A percentile compares a stretch with the other conserved stretches of the same genome.
Conservation (phyloP, 345 rosid species). For the Eucalyptus regnans region DNA sequence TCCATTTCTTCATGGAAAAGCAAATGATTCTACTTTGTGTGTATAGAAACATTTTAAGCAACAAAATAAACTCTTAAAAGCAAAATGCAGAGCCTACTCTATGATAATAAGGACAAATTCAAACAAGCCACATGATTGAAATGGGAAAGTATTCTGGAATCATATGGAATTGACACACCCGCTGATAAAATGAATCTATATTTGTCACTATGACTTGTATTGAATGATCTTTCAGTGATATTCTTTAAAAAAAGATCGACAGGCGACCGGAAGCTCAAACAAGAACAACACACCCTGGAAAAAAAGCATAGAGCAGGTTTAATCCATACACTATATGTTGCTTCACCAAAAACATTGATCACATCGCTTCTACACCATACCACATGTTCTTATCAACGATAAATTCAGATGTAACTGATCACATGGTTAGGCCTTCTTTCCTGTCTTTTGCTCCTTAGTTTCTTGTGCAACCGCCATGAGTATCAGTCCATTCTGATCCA, state of each 20-base stretch:
- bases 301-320: neutral
- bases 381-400: neutral
- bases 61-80: neutral
- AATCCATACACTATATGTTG: neutral
- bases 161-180: neutral
- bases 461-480: conserved; percentile 11
- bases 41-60: neutral
- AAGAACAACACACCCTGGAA: neutral
- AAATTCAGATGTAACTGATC: neutral
- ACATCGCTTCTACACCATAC: fast-evolving
- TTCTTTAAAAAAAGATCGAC: neutral
- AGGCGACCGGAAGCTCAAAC: neutral
- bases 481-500: conserved; percentile 2
- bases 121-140: too few relatives aligned
- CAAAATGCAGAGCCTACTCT: fast-evolving
- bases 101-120: too few relatives aligned
- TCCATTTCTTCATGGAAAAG: neutral
- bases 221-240: neutral
- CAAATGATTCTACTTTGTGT: neutral
- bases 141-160: neutral
- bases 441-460: neutral
- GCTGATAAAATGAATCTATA: neutral
- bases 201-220: neutral
- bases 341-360: neutral
- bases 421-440: neutral